Base-by-base conservation (phyloP, 306 rosid genomes). In the Lathyrus aphaca region DNA sequence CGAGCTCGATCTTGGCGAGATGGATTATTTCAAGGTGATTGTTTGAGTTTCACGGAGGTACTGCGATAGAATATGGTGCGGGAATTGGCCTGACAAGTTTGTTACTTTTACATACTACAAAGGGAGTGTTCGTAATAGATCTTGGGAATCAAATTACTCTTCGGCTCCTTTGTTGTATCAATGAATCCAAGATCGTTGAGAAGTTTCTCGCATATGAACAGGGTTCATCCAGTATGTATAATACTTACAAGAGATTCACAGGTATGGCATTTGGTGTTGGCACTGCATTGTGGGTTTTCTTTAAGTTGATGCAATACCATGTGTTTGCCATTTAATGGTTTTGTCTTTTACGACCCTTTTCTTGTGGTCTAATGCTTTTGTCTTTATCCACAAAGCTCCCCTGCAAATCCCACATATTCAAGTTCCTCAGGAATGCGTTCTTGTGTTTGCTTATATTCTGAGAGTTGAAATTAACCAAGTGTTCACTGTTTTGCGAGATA, bases 351-450 rank as follows among this genome's bases (percentile, higher is more conserved):
- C 69, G 0, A 49, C 68, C 49, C 80, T 84, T 64, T 88, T 90
- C 86, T 73, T 85, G 80, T 90, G 93, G 92, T 82, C 91, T 76
- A 82, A 83, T 73, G 91, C 82, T 67, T 86, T 89, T 45, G 73
- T 82, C 57, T 85, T 88, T 58, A 83, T 93, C 71, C 90, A 83
- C 82, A 90, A 86, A 93, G 96, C 91, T 68, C 82, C 93, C 10
- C 85, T 86, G 14, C 72, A 74, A 19, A 77, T 93, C 61, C 96
- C 98, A 40, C 81, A 88, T 27, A 35, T 90, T 60, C 64, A 55
- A 55, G 21, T 93, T 62, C 86, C 91, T 18, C 88, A 84, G 77
- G 64, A 77, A 10, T 73, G 81, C 63, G 53, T 85, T 69, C 73
- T 83, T 56, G 81, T 77, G 66, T 56, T 63, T 71, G 96, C 55